These are phyloP conservation scores for Penicillium sclerotiorum DNA, from an alignment of 2,329 filamentous ascomycete genomes.

Conservation along the genomic window DNA sequence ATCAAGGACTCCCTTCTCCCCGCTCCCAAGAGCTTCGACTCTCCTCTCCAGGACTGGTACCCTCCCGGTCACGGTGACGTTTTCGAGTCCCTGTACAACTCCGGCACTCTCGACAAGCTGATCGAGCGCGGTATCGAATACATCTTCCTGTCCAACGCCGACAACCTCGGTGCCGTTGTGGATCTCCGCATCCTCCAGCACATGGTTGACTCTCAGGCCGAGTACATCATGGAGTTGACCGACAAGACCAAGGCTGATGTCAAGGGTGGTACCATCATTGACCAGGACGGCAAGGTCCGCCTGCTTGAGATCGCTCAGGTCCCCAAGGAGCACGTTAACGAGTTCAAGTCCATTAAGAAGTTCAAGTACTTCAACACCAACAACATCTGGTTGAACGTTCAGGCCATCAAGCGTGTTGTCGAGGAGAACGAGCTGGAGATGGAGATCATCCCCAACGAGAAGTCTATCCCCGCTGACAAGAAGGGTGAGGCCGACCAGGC, in stretches of 20 bases:
- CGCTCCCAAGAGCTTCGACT: slow-evolving; percentile 85
- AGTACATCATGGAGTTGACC: slow-evolving; percentile 99
- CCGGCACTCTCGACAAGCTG: slow-evolving; percentile 94
- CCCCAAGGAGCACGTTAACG: slow-evolving; percentile 99
- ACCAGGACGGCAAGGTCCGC: slow-evolving; percentile 95
- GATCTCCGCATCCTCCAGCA: slow-evolving; percentile 98
- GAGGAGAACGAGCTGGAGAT: slow-evolving; percentile 98
- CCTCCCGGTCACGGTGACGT: slow-evolving; percentile 99
- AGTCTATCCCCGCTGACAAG: slow-evolving; percentile 98
- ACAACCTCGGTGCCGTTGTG: slow-evolving; percentile 97
- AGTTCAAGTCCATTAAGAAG: slow-evolving; percentile 99
- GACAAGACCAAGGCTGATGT: slow-evolving; percentile 99
- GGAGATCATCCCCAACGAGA: slow-evolving; percentile 99
- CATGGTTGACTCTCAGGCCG: slow-evolving; percentile 95
- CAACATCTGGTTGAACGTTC: slow-evolving; percentile 99
- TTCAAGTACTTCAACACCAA: slow-evolving; percentile 99
- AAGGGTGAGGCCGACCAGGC: slow-evolving; percentile 98
- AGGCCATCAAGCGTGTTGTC: slow-evolving; percentile 96
- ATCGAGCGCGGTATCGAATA: slow-evolving; percentile 94
- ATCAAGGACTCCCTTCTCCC: slow-evolving; percentile 97
- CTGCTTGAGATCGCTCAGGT: slow-evolving; percentile 99
- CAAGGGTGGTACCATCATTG: slow-evolving; percentile 99
- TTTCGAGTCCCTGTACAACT: slow-evolving; percentile 99
- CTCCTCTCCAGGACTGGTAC: slow-evolving; percentile 95
- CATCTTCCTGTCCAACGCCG: slow-evolving; percentile 97